Percentiles rank a stretch among this genome's conserved stretches.
phyloP scores from a whole-genome alignment of 2,329 filamentous ascomycete genomes.

The Dactylonectria estremocensis region DNA sequence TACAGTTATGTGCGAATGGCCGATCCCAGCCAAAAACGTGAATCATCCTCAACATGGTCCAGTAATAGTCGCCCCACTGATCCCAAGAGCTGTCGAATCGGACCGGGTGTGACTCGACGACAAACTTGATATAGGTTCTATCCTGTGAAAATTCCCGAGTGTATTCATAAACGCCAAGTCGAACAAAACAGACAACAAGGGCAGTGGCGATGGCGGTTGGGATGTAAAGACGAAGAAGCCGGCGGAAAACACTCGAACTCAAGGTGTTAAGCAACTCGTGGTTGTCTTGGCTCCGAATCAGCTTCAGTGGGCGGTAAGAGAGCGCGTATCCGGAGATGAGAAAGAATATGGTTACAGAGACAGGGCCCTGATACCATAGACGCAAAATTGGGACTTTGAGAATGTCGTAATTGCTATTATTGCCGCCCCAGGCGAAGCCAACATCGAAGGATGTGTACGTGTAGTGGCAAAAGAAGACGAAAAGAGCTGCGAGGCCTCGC shows the following conservation, averaged over 20 bases:
- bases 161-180: slow-evolving; percentile 63
- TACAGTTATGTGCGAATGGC: slow-evolving; percentile 63
- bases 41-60: slow-evolving; percentile 65
- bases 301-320: slow-evolving; percentile 65
- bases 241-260: slow-evolving; percentile 66
- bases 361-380: slow-evolving; percentile 68
- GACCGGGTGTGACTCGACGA: slow-evolving; percentile 11
- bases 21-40: slow-evolving; percentile 67
- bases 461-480: slow-evolving; percentile 72
- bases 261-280: slow-evolving; percentile 61
- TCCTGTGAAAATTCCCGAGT: slow-evolving; percentile 64
- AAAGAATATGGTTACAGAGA: slow-evolving; percentile 74
- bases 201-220: slow-evolving; percentile 67
- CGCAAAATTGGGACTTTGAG: slow-evolving; percentile 69
- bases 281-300: slow-evolving; percentile 55
- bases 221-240: slow-evolving; percentile 66
- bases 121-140: slow-evolving; percentile 54
- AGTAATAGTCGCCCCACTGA: slow-evolving; percentile 23
- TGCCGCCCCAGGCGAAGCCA: slow-evolving; percentile 65
- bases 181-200: slow-evolving; percentile 60
- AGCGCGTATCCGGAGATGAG: slow-evolving; percentile 75
- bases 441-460: slow-evolving; percentile 68
- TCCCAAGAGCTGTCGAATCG: slow-evolving; percentile 17
- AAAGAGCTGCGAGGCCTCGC: slow-evolving; percentile 69
- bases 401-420: slow-evolving; percentile 60